Evolutionary conservation across 768 basidiomycete species (phyloP), one percentile per base, ranked within the genome.

Genomic region (Lentinula lateritia): DNA sequence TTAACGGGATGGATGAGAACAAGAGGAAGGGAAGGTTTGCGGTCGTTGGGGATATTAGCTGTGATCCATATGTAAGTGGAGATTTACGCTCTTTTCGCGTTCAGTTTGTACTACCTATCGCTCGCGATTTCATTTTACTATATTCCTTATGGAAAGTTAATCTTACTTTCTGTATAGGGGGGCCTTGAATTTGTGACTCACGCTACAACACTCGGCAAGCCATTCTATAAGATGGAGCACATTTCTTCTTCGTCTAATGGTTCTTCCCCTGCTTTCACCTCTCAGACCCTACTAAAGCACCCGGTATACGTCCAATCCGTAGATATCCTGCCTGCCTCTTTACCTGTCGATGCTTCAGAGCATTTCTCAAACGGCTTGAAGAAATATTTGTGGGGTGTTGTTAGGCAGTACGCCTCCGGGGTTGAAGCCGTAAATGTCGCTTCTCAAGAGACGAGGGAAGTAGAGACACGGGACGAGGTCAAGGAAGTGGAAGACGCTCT

Each of bases 1-100:
- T 81, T 86, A 0, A 88, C 6, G 63, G 73, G 38, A 76, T 72
- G 3, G 88, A 84, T 0, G 75, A 77, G 42, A 69, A 75, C 7
- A 66, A 88, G 1, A 82, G 83, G 6, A 79, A 75, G 2, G 83
- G 78, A 15, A 78, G 90, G 23, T 88, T 88, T 66, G 80, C 80
- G 8, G 88, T 84, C 58, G 81, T 97, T 23, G 92, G 91, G 1
- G 95, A 97, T 69, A 89, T 97, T 41, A 93, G 86, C 64, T 96
- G 94, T 68, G 95, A 97, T 69, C 78, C 93, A n/a, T 36, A 84
- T 69, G 90, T 88, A 58, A 18, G 77, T 63, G 60, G 2, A 39
- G 15, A 64, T 56, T n/a, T 46, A 35, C 2, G 5, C 6, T 9
- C 5, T 56, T 16, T 64, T 53, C 38, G 12, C 36, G 15, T 58